Conservation (phyloP, 305 asterid genomes). For the Ilex paraguariensis region DNA sequence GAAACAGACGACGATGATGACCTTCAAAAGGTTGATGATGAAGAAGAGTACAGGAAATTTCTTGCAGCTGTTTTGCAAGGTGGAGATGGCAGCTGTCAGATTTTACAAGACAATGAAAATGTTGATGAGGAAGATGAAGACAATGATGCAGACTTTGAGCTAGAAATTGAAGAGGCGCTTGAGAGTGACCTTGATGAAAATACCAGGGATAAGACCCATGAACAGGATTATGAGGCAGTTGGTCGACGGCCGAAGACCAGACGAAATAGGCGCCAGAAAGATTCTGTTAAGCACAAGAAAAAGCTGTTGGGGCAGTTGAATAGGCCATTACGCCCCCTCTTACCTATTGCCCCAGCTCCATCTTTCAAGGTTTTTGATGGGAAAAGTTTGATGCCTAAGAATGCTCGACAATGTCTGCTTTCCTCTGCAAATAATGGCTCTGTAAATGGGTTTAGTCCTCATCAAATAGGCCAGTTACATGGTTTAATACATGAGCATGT, state of each 20-base stretch:
- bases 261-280: constrained; percentile 60
- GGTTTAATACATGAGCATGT: constrained; percentile 91
- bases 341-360: constrained; percentile 59
- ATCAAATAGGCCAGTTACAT: constrained; percentile 88
- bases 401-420: constrained; percentile 31
- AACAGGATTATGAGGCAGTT: constrained; percentile 17
- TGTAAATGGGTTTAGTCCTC: constrained; percentile 69
- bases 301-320: constrained; percentile 46
- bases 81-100: constrained; percentile 43
- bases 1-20: constrained; percentile 99
- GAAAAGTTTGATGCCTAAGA: constrained; percentile 32
- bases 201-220: constrained; percentile 39
- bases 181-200: constrained; percentile 87
- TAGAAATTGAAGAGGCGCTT: constrained; percentile 95
- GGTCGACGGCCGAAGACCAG: constrained; percentile 54
- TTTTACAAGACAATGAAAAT: constrained; percentile 47
- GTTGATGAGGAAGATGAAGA: constrained; percentile 95
- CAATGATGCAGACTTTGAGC: constrained; percentile 97
- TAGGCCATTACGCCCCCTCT: constrained; percentile 79
- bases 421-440: constrained; percentile 44
- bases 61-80: constrained; percentile 86
- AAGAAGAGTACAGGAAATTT: constrained; percentile 82
- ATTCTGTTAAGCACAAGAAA: constrained; percentile 42
- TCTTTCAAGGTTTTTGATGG: constrained; percentile 43
- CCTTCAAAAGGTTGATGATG: constrained; percentile 87